Percentiles rank a stretch among this genome's conserved stretches.
phyloP scores from a whole-genome alignment of 805 yeast species.

The Komagataella phaffii region DNA sequence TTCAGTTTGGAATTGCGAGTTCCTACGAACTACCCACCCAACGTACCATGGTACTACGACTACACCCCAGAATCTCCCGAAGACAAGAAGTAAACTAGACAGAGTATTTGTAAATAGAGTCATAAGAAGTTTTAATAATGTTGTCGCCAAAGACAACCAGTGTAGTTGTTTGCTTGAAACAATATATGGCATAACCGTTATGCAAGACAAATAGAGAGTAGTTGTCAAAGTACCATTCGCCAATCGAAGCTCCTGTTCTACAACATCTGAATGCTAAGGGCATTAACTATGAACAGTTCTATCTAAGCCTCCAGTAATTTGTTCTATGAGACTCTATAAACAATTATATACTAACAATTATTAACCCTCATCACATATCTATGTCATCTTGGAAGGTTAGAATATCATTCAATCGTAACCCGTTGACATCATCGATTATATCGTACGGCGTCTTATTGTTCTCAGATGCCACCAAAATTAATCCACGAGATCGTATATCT shows the following conservation, averaged over 20 bases:
- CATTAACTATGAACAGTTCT: neutral
- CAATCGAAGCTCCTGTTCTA: no score
- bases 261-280: neutral
- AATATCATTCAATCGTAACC: constrained; percentile 48
- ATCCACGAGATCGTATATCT: constrained; percentile 65
- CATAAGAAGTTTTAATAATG: neutral
- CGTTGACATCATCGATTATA: constrained; percentile 34
- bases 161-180: neutral
- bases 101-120: neutral
- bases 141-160: neutral
- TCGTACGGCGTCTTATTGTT: constrained; percentile 9
- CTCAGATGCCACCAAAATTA: constrained; percentile 65
- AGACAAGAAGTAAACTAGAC: constrained; percentile 5
- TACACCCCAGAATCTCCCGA: constrained; percentile 14
- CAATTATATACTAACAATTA: neutral
- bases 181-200: no score
- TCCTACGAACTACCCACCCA: constrained; percentile 86
- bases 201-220: no score
- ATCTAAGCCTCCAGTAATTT: neutral
- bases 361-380: constrained; percentile 21
- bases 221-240: no score
- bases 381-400: constrained; percentile 55
- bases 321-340: neutral
- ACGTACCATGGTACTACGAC: constrained; percentile 65
- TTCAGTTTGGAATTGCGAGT: constrained; percentile 77